Evolutionary conservation across 441 rosid species (phyloP), one percentile per base, ranked within the genome.

Genomic region (Aquilaria agallochum): DNA sequence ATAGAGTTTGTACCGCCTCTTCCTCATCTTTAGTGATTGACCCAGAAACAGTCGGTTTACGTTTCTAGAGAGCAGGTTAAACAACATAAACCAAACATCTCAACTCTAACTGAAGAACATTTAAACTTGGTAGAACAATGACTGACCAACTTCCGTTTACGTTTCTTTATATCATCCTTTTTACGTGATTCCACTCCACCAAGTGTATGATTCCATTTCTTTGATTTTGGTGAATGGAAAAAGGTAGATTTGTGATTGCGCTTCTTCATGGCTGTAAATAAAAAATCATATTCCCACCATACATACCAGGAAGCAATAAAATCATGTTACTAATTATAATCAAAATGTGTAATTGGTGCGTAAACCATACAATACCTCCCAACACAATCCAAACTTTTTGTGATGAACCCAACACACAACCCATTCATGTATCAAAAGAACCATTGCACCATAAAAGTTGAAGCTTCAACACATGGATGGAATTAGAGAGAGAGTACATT

Each of bases 1-100:
- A 87, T 59, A 93, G 71, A 36, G 97, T 81, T 77, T 90, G 96
- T 15, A 71, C 97, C 57, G 87, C 98, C 81, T 90, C 97, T 78
- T 87, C 88, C 83, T 93, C 98, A 64, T 93, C 98, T 74, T 93
- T 90, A 11, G 97, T 78, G 74, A 90, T 90, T 46, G 87, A 69
- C 58, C 95, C 89, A 72, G 77, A 50, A 61, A 55, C 53, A 70
- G 46, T 36, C 14, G 68, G 57, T 69, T 73, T 64, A 31, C 69
- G 74, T 72, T 67, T 72, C 94, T 87, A 65, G 55, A 71, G 68
- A 67, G 55, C 50, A 68, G 64, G 47, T 57, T 51, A 65, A 45
- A 13, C 59, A 33, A 53, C 30, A 59, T 61, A 30, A 68, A 67
- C 59, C 45, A 27, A 66, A 49, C 58, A 40, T 64, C 53, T 76